Evolutionary conservation across 1,139 yeast species (phyloP).

Genomic region (Petasospora rhodanensis): DNA sequence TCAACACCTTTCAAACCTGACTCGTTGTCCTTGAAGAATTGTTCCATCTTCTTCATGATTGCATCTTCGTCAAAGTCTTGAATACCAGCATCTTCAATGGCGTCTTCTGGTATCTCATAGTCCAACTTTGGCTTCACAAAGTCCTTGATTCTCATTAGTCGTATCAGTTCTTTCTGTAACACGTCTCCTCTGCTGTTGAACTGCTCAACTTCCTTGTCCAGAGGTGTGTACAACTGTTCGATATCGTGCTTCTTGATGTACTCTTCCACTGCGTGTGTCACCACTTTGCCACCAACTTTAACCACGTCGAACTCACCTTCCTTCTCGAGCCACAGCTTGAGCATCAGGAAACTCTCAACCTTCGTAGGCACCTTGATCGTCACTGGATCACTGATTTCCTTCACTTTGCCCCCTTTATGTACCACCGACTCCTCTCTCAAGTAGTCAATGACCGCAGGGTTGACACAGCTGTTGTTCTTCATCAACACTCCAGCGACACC

Average conservation of each 20-base stretch:
- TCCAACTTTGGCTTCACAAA: conserved; percentile 14
- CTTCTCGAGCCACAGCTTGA: conserved; percentile 12
- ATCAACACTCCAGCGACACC: conserved; percentile 18
- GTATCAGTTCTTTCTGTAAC: conserved; percentile 19
- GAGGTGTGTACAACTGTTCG: conserved; percentile 3
- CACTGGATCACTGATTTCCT: conserved; percentile 19
- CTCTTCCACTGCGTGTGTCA: conserved; percentile 4
- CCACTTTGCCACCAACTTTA: conserved; percentile 11
- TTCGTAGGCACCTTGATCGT: conserved; percentile 20
- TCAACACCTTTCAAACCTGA: conserved; percentile 29
- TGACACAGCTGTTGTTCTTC: conserved; percentile 5
- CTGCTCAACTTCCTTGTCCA: conserved; percentile 13
- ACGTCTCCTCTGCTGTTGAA: conserved; percentile 18
- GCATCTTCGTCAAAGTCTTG: conserved; percentile 17
- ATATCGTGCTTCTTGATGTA: conserved; percentile 1
- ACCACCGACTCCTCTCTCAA: conserved; percentile 6
- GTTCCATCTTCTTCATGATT: conserved; percentile 23
- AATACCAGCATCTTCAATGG: no score
- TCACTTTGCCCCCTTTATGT: neutral
- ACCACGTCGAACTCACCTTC: conserved; percentile 1
- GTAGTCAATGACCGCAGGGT: conserved; percentile 3
- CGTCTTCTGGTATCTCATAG: conserved; percentile 8
- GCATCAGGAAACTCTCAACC: conserved; percentile 17
- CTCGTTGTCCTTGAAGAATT: conserved; percentile 26
- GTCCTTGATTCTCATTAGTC: conserved; percentile 14